Conservation (phyloP, 768 basidiomycete genomes). For the Russula ochroleuca region DNA sequence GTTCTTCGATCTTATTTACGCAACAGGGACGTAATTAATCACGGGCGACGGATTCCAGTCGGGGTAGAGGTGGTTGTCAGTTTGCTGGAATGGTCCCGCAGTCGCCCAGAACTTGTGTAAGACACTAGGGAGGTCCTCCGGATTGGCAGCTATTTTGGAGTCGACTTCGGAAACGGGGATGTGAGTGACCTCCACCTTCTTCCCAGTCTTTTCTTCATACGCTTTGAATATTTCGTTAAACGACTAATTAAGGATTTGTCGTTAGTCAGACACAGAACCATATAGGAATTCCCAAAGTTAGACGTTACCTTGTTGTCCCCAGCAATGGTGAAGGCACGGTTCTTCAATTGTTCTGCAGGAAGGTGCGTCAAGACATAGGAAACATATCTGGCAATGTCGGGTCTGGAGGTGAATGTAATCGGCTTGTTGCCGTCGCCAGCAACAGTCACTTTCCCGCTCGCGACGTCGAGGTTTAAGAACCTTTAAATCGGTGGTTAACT, state of each 20-base stretch:
- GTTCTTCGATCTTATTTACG: neutral
- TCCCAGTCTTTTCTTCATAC: slow-evolving; percentile 25
- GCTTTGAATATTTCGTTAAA: slow-evolving; percentile 27
- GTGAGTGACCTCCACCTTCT: slow-evolving; percentile 24
- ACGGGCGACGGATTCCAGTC: slow-evolving; percentile 27
- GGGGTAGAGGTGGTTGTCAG: slow-evolving; percentile 25
- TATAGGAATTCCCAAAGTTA: neutral
- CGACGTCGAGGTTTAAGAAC: slow-evolving; percentile 14
- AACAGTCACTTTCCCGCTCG: slow-evolving; percentile 22
- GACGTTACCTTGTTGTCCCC: slow-evolving; percentile 21
- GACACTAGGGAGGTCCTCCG: slow-evolving; percentile 1
- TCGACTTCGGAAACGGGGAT: slow-evolving; percentile 19
- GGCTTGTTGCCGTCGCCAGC: slow-evolving; percentile 25
- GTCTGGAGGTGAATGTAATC: slow-evolving; percentile 25
- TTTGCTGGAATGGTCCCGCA: neutral
- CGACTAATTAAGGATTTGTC: slow-evolving; percentile 2
- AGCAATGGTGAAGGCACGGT: slow-evolving; percentile 10
- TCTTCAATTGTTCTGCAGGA: slow-evolving; percentile 20
- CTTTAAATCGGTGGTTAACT: neutral
- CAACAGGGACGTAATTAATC: slow-evolving; percentile 10
- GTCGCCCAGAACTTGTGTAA: slow-evolving; percentile 20
- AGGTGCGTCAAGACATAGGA: slow-evolving; percentile 23
- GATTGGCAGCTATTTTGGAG: slow-evolving; percentile 12
- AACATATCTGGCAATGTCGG: slow-evolving; percentile 26
- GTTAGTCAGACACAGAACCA: neutral